Conservation (phyloP, 495 filamentous ascomycete species). For the Durotheca rogersii region DNA sequence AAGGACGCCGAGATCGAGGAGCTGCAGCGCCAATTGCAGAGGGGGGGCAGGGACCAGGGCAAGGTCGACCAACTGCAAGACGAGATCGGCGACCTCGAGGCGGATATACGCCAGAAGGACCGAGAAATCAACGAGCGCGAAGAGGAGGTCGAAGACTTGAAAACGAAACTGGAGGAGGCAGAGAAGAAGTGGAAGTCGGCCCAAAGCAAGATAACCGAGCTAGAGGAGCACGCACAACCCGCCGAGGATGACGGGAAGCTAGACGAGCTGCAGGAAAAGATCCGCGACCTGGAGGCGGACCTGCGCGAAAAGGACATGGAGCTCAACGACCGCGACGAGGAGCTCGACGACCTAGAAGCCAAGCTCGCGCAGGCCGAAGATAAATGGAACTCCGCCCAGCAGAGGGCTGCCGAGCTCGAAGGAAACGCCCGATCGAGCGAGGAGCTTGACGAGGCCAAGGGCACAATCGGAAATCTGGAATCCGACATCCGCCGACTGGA, state of each 20-base stretch:
- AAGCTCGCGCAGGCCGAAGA: conserved; percentile 39
- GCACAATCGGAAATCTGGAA: conserved; percentile 51
- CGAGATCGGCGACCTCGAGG: conserved; percentile 60
- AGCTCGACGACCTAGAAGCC: conserved; percentile 53
- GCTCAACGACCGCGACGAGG: conserved; percentile 65
- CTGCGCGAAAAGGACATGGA: conserved; percentile 64
- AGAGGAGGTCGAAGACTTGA: conserved; percentile 44
- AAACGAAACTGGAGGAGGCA: conserved; percentile 13
- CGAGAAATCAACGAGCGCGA: conserved; percentile 43
- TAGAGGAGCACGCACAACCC: conserved; percentile 53
- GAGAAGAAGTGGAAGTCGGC: conserved; percentile 35
- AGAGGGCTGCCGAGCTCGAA: conserved; percentile 62
- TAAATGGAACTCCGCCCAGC: conserved; percentile 43
- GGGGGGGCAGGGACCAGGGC: conserved; percentile 35
- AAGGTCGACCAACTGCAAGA: conserved; percentile 56
- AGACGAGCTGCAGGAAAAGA: conserved; percentile 65
- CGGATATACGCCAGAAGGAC: conserved; percentile 59
- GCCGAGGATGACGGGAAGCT: conserved; percentile 51
- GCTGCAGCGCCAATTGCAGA: conserved; percentile 33
- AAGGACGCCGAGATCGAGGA: conserved; percentile 58
- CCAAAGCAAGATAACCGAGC: conserved; percentile 50
- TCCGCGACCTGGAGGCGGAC: conserved; percentile 66
- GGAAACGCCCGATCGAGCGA: conserved; percentile 55
- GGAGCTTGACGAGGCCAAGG: conserved; percentile 57
- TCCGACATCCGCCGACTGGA: conserved; percentile 45